Evolutionary conservation across 176 grass and related monocot genomes (phyloP), one percentile per base, ranked within the genome.

Genomic region (Eragrostis nindensis): DNA sequence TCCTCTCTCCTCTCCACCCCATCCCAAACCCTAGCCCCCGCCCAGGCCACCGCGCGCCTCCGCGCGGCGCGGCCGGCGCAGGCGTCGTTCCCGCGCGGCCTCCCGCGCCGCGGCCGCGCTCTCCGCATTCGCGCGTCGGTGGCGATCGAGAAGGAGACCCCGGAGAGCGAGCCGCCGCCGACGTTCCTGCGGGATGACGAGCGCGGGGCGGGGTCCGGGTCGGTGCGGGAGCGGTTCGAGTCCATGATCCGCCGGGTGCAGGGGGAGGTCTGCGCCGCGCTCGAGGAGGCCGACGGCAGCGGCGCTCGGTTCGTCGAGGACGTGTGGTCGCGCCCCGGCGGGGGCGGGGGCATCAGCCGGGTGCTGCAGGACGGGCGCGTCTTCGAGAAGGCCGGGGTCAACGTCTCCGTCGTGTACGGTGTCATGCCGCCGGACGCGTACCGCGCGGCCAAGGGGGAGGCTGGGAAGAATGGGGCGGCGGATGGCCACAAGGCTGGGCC

Each of bases 371-470:
- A 98, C 68, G 96, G 96, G 0, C 71, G 67, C 82, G 92, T 98
- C 40, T 95, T 91, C 62, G 96, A 98, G 88, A 98, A 98, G 81
- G 96, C 96, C 2, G 96, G 92, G 15, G 96, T 98, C 53, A 98
- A 95, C 57, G 96, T 98, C 3, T 98, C 96, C 17, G 92, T 98
- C 18, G 96, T 98, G 18, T 95, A 98, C 29, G 96, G 96, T 7
- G 80, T 83, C 50, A 98, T 98, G 96, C 96, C 96, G 9, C 96
- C 96, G 4, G 96, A 98, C 17, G 96, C 96, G 3, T 98, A 98
- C 76, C 92, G 96, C 22, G 92, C 96, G 0, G 96, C 96, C 78
- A 95, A 95, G 75, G 96, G 96, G 4, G 88, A 81, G 49, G 68
- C 86, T 0, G 84, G 74, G 5, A 82, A 87, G 77, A 86, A 75